Base-by-base conservation (phyloP, 2,329 filamentous ascomycete species). In the Aspergillus udagawae region DNA sequence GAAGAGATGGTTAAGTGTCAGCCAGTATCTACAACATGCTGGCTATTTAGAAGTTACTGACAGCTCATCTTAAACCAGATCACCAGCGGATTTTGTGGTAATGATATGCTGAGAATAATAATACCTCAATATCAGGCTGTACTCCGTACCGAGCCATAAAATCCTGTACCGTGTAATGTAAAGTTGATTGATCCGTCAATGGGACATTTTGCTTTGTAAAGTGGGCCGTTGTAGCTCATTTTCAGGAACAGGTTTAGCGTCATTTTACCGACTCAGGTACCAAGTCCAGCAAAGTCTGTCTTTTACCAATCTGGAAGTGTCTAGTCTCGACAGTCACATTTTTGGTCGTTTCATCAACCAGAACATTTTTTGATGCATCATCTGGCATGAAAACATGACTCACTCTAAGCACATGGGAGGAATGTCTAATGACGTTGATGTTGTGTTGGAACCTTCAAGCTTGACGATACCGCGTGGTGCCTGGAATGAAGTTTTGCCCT, bases 191-290 rank as follows among this genome's bases (percentile, higher is more conserved):
- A 20, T 44, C 20, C 41, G 8, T 14, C 10, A 21, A 12, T 47
- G 44, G 44, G 44, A 14, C 44, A 47, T 27, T 27, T 23, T 14
- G 44, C 9, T 7, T 14, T n/a, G 32, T 55, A 63, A 57, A 58
- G 57, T 54, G 61, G 59, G 53, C 50, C 45, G 3, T 8, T 10
- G 58, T 65, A 64, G 63, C 51, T 54, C 56, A 47, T 25, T 49
- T 25, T 62, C 67, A 70, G 68, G 68, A 70, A 70, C 68, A 70
- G 68, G 67, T 38, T 53, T 69, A 70, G 67, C 60, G 67, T 53
- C 49, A 35, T 23, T 21, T 21, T 27, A 38, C 14, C 14, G n/a
- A 17, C 32, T 17, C 32, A 38, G 14, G 32, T 7, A 38, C 32
- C 32, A 32, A 32, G 12, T 6, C 4, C 12, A 5, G 29, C 4